These are phyloP conservation scores for Kodamaea kakaduensis DNA, from an alignment of 805 yeast species.

Conservation along the genomic window DNA sequence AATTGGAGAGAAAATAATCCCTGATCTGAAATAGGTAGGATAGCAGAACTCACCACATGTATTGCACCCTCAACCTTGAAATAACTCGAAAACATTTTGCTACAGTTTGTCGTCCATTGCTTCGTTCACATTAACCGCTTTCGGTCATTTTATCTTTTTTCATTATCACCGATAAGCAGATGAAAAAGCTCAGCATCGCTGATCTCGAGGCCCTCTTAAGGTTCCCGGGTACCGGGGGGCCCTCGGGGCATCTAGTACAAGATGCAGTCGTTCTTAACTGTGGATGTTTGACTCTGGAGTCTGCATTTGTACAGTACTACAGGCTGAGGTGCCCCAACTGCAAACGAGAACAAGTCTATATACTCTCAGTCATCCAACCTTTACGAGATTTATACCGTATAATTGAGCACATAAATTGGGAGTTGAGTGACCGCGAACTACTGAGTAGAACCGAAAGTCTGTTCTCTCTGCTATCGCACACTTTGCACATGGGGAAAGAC, in stretches of 20 bases:
- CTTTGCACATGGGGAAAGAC: no score
- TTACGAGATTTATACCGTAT: constrained; percentile 30
- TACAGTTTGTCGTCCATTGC: no score
- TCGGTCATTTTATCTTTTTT: no score
- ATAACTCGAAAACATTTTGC: no score
- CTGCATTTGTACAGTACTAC: constrained; percentile 16
- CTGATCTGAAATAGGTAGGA: no score
- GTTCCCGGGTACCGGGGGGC: constrained; percentile 17
- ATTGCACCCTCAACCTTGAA: no score
- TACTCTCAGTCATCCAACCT: constrained; percentile 29
- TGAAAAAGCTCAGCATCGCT: constrained; percentile 18
- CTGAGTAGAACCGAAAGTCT: no score
- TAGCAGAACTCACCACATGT: no score
- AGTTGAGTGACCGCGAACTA: constrained; percentile 6
- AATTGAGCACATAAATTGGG: constrained; percentile 16
- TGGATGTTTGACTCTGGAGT: constrained; percentile 39
- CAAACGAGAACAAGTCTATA: constrained; percentile 12
- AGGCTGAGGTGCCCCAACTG: constrained; percentile 9
- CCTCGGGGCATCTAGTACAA: constrained; percentile 15
- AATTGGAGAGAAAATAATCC: no score
- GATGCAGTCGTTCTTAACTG: constrained; percentile 38
- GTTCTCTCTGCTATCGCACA: no score
- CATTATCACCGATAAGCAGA: constrained; percentile 3
- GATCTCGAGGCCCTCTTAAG: constrained; percentile 24
- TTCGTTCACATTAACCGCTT: no score